phyloP scores from a whole-genome alignment of 371 early-diverging fungal species.

The Syncephalastrum sp. region DNA sequence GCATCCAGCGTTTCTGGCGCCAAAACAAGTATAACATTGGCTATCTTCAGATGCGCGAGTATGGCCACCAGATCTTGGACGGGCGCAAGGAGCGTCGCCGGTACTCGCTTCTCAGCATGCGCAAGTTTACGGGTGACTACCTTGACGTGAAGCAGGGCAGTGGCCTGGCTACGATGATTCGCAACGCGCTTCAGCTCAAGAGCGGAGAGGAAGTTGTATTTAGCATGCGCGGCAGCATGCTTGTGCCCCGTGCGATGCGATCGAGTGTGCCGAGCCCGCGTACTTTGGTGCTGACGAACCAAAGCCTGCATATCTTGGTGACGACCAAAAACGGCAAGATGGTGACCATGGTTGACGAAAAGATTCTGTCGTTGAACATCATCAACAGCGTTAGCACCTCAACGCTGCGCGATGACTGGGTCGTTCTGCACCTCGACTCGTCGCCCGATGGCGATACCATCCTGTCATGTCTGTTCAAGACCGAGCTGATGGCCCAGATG shows the following conservation, averaged over 20 bases:
- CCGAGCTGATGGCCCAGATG: conserved; percentile 77
- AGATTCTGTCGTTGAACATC: conserved; percentile 49
- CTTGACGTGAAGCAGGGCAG: conserved; percentile 69
- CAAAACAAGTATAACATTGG: conserved; percentile 89
- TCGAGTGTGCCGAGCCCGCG: conserved; percentile 80
- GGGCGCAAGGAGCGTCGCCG: conserved; percentile 90
- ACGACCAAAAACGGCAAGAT: conserved; percentile 58
- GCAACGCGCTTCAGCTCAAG: conserved; percentile 60
- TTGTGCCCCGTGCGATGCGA: conserved; percentile 78
- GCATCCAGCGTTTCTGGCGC: conserved; percentile 84
- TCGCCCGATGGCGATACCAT: conserved; percentile 62
- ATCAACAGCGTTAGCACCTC: conserved; percentile 64
- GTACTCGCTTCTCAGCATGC: conserved; percentile 79
- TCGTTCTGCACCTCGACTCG: conserved; percentile 67
- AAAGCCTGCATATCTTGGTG: conserved; percentile 59
- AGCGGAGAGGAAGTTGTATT: conserved; percentile 64
- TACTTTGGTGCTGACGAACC: conserved; percentile 65
- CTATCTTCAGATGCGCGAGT: conserved; percentile 88
- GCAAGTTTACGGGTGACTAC: conserved; percentile 93
- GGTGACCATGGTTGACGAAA: conserved; percentile 51
- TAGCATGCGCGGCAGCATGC: conserved; percentile 61
- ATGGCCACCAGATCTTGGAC: conserved; percentile 89
- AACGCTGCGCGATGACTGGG: conserved; percentile 81
- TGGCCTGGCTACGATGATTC: conserved; percentile 65
- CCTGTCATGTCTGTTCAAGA: conserved; percentile 72